Percentiles rank a stretch among this genome's conserved stretches.
Conservation (phyloP, 2,329 filamentous ascomycete genomes). For the Dactylellina cionopaga region DNA sequence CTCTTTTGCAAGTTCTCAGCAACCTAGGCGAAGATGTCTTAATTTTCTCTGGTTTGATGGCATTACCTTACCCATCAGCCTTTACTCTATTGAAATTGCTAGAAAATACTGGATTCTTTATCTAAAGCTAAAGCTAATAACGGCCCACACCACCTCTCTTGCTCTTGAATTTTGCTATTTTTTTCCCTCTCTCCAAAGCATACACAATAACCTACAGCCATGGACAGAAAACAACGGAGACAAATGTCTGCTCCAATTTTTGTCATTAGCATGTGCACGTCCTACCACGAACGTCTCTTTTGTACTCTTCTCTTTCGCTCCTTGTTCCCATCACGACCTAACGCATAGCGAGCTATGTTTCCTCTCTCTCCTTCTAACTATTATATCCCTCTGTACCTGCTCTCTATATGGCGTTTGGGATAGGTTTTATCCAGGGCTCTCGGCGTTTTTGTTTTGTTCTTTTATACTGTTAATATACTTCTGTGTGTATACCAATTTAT, state of each 20-base stretch:
- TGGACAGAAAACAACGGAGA: slow-evolving; percentile 47
- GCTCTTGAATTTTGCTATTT: background rate
- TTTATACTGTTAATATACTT: slow-evolving; percentile 3
- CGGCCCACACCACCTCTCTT: background rate
- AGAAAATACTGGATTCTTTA: no score
- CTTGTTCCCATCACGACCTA: background rate
- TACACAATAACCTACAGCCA: slow-evolving; percentile 6
- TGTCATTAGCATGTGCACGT: slow-evolving; percentile 22
- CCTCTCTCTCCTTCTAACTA: background rate
- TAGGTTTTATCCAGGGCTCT: background rate
- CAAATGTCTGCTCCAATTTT: slow-evolving; percentile 43
- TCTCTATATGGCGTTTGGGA: slow-evolving; percentile 21
- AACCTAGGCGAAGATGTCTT: no score
- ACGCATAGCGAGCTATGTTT: slow-evolving; percentile 13
- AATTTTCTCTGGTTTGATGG: no score
- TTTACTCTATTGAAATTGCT: no score
- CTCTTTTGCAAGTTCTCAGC: no score
- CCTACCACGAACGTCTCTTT: background rate
- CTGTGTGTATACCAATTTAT: background rate
- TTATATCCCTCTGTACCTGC: no score
- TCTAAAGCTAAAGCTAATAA: no score
- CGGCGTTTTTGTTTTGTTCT: slow-evolving; percentile 2
- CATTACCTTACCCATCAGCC: no score
- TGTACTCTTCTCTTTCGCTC: background rate
- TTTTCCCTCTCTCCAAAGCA: background rate